phyloP scores from a whole-genome alignment of 2,329 filamentous ascomycete genomes.

The Fusarium sp. region DNA sequence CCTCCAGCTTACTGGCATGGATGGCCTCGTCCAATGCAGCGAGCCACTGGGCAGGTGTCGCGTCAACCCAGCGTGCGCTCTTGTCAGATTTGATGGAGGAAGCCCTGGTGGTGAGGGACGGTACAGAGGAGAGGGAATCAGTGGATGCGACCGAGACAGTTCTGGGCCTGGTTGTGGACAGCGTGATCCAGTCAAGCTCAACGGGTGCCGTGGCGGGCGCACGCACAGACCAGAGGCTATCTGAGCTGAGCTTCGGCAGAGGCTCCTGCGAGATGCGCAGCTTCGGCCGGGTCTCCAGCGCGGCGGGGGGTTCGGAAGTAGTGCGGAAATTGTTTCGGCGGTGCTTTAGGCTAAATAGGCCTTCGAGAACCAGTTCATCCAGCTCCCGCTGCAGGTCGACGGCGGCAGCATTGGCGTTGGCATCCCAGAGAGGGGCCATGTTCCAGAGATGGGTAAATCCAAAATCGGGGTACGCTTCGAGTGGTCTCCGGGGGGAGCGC shows the following conservation, averaged over 20 bases:
- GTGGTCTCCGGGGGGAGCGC: constrained; percentile 37
- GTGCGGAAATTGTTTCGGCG: constrained; percentile 48
- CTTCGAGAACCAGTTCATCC: constrained; percentile 42
- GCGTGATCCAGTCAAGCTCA: constrained; percentile 43
- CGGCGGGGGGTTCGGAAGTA: constrained; percentile 45
- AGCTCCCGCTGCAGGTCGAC: constrained; percentile 40
- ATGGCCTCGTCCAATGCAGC: constrained; percentile 55
- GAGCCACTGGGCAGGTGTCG: constrained; percentile 55
- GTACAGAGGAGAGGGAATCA: constrained; percentile 31
- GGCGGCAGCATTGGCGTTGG: constrained; percentile 35
- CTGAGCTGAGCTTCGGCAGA: constrained; percentile 52
- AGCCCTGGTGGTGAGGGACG: constrained; percentile 36
- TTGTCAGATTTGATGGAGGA: constrained; percentile 43
- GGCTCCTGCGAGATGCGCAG: constrained; percentile 49
- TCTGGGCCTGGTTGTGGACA: constrained; percentile 42
- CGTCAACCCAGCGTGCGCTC: constrained; percentile 41
- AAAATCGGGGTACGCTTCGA: constrained; percentile 41
- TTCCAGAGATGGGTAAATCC: constrained; percentile 46
- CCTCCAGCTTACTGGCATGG: constrained; percentile 18
- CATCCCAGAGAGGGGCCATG: constrained; percentile 47
- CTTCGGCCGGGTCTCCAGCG: constrained; percentile 54
- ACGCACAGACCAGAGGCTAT: constrained; percentile 55
- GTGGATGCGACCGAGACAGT: constrained; percentile 40
- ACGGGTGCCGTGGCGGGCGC: constrained; percentile 29
- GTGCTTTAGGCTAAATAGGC: constrained; percentile 48